Percentiles rank a stretch among this genome's conserved stretches.
phyloP scores from a whole-genome alignment of 345 rosid species.

The Gossypium bickii region DNA sequence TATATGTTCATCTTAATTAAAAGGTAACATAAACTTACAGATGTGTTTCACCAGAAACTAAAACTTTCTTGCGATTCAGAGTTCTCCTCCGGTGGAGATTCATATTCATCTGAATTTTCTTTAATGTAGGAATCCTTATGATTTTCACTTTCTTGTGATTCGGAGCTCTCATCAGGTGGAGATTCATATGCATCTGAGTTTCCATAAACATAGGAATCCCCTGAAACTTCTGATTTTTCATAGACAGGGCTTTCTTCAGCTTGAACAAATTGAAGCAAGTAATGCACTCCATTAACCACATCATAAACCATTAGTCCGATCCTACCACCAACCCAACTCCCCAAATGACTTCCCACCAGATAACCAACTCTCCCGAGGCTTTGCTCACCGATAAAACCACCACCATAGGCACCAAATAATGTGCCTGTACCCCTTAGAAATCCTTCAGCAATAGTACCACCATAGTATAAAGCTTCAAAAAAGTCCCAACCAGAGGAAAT shows the following conservation, averaged over 20 bases:
- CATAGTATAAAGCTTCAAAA: constrained; percentile 88
- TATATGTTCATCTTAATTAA: not conserved
- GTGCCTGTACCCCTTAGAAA: constrained; percentile 90
- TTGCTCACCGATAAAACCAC: constrained; percentile 71
- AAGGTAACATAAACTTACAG: not conserved
- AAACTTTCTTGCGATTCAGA: constrained; percentile 6
- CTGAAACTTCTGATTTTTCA: constrained; percentile 1
- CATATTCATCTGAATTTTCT: not conserved
- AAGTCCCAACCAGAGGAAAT: constrained; percentile 97
- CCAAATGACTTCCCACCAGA: constrained; percentile 83
- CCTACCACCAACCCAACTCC: constrained; percentile 97
- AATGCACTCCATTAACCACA: constrained; percentile 66
- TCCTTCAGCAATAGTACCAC: constrained; percentile 80
- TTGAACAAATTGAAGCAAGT: constrained; percentile 27
- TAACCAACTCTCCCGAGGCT: constrained; percentile 82
- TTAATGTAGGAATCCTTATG: not conserved
- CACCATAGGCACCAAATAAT: constrained; percentile 70
- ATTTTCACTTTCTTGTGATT: not conserved
- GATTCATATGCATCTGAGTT: constrained; percentile 8
- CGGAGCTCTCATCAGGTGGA: not conserved
- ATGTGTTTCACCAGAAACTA: constrained; percentile 16
- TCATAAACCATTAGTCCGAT: constrained; percentile 90
- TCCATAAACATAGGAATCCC: constrained; percentile 9
- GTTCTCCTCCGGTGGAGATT: not conserved
- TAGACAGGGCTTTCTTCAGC: not conserved